A percentile compares a stretch with the other conserved stretches of the same genome.
phyloP scores from a whole-genome alignment of 2,329 filamentous ascomycete genomes.

The Penicillium sp. region DNA sequence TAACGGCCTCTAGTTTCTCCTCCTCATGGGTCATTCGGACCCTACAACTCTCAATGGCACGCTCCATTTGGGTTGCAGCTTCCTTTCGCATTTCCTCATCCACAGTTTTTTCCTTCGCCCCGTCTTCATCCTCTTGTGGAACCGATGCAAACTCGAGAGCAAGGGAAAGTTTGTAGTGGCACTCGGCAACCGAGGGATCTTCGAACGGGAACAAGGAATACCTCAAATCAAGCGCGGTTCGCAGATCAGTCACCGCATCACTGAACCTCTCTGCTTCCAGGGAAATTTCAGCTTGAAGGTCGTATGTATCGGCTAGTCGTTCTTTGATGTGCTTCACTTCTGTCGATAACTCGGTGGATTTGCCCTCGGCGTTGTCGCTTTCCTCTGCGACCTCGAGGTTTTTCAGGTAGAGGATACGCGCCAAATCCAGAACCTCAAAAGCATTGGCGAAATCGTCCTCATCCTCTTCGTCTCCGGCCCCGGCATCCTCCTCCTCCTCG shows the following conservation, averaged over 20 bases:
- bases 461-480: slow-evolving; percentile 56
- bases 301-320: slow-evolving; percentile 87
- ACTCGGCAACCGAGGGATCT: slow-evolving; percentile 85
- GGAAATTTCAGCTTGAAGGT: slow-evolving; percentile 93
- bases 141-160: slow-evolving; percentile 92
- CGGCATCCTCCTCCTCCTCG: slow-evolving; percentile 46
- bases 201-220: slow-evolving; percentile 75
- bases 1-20: slow-evolving; percentile 38
- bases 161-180: slow-evolving; percentile 93
- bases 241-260: slow-evolving; percentile 82
- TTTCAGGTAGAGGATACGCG: slow-evolving; percentile 59
- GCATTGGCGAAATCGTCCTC: slow-evolving; percentile 66
- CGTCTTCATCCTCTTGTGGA: slow-evolving; percentile 48
- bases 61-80: slow-evolving; percentile 60
- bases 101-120: slow-evolving; percentile 41
- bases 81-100: slow-evolving; percentile 59
- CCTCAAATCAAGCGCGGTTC: slow-evolving; percentile 75
- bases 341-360: slow-evolving; percentile 43
- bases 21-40: slow-evolving; percentile 57
- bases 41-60: slow-evolving; percentile 60
- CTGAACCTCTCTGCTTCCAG: slow-evolving; percentile 92
- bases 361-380: slow-evolving; percentile 48
- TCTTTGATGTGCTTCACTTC: slow-evolving; percentile 69
- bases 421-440: slow-evolving; percentile 64
- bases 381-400: slow-evolving; percentile 55